These are phyloP conservation scores for Penicillium sp. DNA, from an alignment of 2,329 filamentous ascomycete genomes.

Conservation along the genomic window DNA sequence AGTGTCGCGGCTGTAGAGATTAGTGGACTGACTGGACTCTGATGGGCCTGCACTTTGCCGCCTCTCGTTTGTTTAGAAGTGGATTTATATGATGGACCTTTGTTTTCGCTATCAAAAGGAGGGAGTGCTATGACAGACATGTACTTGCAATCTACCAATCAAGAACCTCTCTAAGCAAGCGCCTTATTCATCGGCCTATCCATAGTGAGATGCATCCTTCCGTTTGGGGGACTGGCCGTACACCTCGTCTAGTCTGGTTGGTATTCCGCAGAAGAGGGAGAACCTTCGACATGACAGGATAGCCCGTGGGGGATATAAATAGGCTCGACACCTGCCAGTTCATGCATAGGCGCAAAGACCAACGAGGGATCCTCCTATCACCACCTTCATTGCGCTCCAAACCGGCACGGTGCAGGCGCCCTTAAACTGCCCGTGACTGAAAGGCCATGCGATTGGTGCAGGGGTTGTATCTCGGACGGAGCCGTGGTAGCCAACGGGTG, in stretches of 20 bases:
- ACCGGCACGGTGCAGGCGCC: slow-evolving; percentile 3
- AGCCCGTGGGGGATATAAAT: background rate
- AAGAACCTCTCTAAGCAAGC: background rate
- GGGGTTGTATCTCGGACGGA: background rate
- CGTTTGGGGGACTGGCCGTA: too few relatives aligned
- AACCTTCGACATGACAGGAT: background rate
- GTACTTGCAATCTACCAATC: background rate
- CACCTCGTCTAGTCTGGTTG: background rate
- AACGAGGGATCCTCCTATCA: background rate
- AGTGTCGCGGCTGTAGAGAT: slow-evolving; percentile 25
- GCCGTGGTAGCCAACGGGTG: background rate
- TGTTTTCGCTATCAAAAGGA: background rate
- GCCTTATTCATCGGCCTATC: background rate
- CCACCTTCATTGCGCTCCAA: background rate
- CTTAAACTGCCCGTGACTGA: slow-evolving; percentile 18
- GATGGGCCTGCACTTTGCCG: background rate
- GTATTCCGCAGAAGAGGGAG: background rate
- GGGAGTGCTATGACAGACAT: background rate
- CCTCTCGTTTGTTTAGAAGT: background rate
- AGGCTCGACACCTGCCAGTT: background rate
- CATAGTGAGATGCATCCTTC: background rate
- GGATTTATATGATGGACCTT: background rate
- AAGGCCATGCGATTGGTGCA: slow-evolving; percentile 25
- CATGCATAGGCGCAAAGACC: background rate
- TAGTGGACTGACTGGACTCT: background rate